Base-by-base conservation (phyloP, 441 rosid species). In the Mallotus repandus region DNA sequence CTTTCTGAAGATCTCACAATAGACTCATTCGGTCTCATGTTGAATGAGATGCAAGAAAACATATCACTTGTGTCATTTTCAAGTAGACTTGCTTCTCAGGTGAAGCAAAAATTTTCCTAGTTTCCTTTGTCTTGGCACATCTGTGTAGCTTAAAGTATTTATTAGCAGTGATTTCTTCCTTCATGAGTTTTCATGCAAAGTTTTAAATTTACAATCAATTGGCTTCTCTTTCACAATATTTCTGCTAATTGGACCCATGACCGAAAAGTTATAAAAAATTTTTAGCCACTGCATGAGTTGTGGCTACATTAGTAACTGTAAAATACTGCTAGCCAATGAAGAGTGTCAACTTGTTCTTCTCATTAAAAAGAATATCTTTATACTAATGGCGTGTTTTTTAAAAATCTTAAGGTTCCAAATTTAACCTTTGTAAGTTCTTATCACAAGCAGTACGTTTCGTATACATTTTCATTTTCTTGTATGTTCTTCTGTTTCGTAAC, bases 71-170 rank as follows among this genome's bases (percentile, higher is more conserved):
- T 96, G 78, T 96, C 99, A 73, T 96, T 89, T 83, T 94, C 99
- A 35, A 92, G 98, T 81, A 89, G 98, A 75, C 96, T 96, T 77
- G 98, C 97, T 76, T 89, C 98, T 84, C 99, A 96, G 98, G 99
- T 96, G 80, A 76, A 79, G 68, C 49, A 29, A 68, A 72, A 58
- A 52, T 57, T 63, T 76, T 60, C 77, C 72, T 68, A 38, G 2
- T 48, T 50, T 63, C 7, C 8, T 7, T 49, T 32, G 15, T 50
- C 29, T 60, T 45, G 16, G 18, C 1, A 32, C 18, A 38, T 64
- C 41, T 49, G 10, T 69, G 57, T 59, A 65, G 12, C 4, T 22
- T 58, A 58, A 0, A 58, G n/a, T 25, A 38, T 62, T 11, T 54
- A 43, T 22, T 2, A 19, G 29, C 63, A 22, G 43, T 43, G 45